Evolutionary conservation across 2,329 filamentous ascomycete genomes (phyloP), one percentile per base, ranked within the genome.

Genomic region (Chaetomiaceae sp.): DNA sequence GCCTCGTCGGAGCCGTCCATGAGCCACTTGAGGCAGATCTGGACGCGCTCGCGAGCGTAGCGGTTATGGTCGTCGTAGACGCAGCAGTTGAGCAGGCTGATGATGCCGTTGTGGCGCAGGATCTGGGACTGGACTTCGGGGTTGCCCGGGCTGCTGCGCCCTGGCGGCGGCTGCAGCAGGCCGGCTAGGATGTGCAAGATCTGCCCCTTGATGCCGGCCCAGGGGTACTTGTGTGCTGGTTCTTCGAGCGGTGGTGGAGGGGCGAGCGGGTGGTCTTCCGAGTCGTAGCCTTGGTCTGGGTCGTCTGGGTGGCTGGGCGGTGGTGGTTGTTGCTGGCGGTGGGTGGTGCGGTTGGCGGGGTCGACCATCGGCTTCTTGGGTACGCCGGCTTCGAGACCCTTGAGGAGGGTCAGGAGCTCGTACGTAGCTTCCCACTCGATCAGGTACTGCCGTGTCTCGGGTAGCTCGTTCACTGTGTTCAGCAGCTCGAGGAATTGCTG

Each of bases 401-500:
- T 87, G 35, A 97, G 79, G 3, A 97, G 71, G 1, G 88, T 88
- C 8, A 96, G 80, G 5, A 97, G 77, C 62, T 97, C 91, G 60
- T 89, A 91, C 1, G 88, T 82, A 32, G 89, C 83, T 63, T 96
- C 88, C 86, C 91, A 97, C 54, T 95, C 84, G 40, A 94, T 87
- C 32, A 97, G 76, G 52, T 94, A 83, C 34, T 81, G 77, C 52
- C 94, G 87, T 72, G 88, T 88, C 41, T 88, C 84, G 35, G 83
- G 76, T 58, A 91, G 85, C 60, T 95, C 90, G 0, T 88, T 89
- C 22, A 95, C 79, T 0, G 93, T 90, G 14, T 86, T 88, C 44
- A 96, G 85, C 62, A 97, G 95, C 58, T 96, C 90, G 2, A 97
- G 79, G 61, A 95, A 95, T 64, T 96, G 90, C 42, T 90, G 88